These are phyloP conservation scores for Metschnikowia anglica DNA, from an alignment of 805 yeast genomes.

Conservation along the genomic window DNA sequence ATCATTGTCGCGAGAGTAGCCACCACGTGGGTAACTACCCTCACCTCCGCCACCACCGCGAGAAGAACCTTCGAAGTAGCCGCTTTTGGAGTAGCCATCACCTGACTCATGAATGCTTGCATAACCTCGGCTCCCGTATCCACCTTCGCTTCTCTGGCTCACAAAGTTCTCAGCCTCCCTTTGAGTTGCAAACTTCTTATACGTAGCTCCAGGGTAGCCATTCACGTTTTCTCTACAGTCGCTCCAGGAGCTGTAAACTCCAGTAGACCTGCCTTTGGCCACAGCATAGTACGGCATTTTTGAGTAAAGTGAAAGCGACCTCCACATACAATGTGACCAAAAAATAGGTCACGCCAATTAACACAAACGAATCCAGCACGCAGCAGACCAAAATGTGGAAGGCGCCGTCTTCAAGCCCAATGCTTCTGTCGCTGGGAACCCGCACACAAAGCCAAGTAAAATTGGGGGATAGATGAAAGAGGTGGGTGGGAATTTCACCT, in stretches of 20 bases:
- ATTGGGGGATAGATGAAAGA: no score
- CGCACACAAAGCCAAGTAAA: no score
- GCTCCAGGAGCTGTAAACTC: constrained; percentile 62
- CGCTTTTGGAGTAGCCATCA: constrained; percentile 3
- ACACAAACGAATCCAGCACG: neutral
- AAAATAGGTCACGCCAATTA: neutral
- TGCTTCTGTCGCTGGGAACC: no score
- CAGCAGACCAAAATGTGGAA: neutral
- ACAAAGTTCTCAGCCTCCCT: constrained; percentile 52
- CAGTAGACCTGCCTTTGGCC: constrained; percentile 40
- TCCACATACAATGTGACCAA: neutral
- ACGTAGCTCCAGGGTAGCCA: constrained; percentile 57
- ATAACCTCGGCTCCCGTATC: neutral
- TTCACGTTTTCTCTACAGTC: constrained; percentile 51
- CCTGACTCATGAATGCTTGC: no score
- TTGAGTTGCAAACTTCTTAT: constrained; percentile 50
- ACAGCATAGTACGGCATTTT: constrained; percentile 34
- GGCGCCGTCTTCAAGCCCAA: no score
- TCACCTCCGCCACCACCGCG: constrained; percentile 2
- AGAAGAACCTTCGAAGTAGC: constrained; percentile 3
- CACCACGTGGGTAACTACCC: constrained; percentile 3
- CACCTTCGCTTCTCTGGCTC: constrained; percentile 4
- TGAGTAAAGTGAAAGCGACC: neutral
- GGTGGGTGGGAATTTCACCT: no score
- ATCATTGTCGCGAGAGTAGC: neutral